These are phyloP conservation scores for Picea abies DNA, from an alignment of 83 land plant species.

Conservation along the genomic window DNA sequence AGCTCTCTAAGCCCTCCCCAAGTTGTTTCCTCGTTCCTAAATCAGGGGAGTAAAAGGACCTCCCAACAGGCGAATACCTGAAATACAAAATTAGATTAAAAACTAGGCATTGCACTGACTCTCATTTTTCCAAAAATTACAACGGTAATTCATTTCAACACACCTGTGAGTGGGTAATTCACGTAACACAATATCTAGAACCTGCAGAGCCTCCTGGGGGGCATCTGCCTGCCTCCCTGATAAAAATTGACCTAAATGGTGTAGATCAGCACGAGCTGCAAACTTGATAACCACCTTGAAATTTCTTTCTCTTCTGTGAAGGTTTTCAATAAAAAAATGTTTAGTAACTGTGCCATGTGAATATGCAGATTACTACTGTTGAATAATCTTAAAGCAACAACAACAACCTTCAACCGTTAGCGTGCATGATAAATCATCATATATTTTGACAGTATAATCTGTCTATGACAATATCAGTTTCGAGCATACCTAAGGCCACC, in stretches of 20 bases:
- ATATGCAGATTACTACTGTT: neutral
- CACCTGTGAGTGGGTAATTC: conserved; percentile 79
- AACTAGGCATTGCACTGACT: neutral
- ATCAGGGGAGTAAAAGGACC: conserved; percentile 83
- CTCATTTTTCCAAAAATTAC: neutral
- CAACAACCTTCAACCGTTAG: neutral
- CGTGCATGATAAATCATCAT: neutral
- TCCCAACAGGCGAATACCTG: conserved; percentile 80
- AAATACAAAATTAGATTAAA: neutral
- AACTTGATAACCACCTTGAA: conserved; percentile 80
- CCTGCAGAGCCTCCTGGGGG: conserved; percentile 85
- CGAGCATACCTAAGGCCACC: conserved; percentile 36
- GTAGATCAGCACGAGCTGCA: conserved; percentile 72
- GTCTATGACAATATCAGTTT: neutral
- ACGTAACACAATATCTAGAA: conserved; percentile 81
- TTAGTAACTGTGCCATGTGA: neutral
- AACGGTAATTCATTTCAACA: neutral
- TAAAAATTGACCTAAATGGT: conserved; percentile 68
- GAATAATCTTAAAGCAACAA: neutral
- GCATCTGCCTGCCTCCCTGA: conserved; percentile 80
- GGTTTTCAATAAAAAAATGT: neutral
- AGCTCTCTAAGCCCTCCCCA: conserved; percentile 84
- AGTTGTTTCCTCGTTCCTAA: conserved; percentile 56
- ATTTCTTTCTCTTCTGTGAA: conserved; percentile 47
- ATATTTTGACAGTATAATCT: neutral